Conservation (phyloP, 352 stramenopile species). For the Pythium vanterpoolii region DNA sequence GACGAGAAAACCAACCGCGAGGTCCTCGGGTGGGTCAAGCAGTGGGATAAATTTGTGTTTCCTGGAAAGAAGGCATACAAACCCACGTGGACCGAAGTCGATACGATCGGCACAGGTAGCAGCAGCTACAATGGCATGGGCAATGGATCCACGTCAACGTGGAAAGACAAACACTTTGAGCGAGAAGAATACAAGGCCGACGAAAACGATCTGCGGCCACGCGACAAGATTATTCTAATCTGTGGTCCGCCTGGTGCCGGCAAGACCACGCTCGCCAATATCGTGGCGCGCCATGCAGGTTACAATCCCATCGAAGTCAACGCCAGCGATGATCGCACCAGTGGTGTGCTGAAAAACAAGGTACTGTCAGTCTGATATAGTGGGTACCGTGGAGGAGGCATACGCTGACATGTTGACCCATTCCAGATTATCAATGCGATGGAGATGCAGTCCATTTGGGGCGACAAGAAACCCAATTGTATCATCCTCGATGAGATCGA, state of each 20-base stretch:
- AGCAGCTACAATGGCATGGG: not conserved
- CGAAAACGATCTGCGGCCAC: conserved; percentile 47
- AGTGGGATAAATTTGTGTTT: conserved; percentile 97
- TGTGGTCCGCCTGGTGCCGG: conserved; percentile 91
- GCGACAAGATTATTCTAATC: conserved; percentile 93
- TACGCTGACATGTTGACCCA: too few species aligned
- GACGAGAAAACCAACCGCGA: conserved; percentile 97
- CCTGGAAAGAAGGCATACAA: conserved; percentile 45
- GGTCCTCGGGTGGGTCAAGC: conserved; percentile 93
- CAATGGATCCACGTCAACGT: conserved; percentile 12
- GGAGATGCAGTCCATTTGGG: conserved; percentile 90
- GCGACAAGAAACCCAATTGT: conserved; percentile 92
- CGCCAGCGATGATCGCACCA: conserved; percentile 96
- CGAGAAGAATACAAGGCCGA: conserved; percentile 14
- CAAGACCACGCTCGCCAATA: conserved; percentile 97
- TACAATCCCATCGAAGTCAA: conserved; percentile 98
- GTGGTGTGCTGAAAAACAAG: conserved; percentile 88
- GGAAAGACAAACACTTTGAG: conserved; percentile 6
- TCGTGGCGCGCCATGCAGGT: conserved; percentile 93
- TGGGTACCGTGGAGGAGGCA: too few species aligned
- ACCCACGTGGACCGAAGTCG: conserved; percentile 12
- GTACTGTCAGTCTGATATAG: too few species aligned
- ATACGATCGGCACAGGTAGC: conserved; percentile 14
- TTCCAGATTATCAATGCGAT: conserved; percentile 86
- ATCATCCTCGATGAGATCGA: conserved; percentile 99